These are phyloP conservation scores for Geotrichum armillariae DNA, from an alignment of 1,139 yeast species.

Conservation along the genomic window DNA sequence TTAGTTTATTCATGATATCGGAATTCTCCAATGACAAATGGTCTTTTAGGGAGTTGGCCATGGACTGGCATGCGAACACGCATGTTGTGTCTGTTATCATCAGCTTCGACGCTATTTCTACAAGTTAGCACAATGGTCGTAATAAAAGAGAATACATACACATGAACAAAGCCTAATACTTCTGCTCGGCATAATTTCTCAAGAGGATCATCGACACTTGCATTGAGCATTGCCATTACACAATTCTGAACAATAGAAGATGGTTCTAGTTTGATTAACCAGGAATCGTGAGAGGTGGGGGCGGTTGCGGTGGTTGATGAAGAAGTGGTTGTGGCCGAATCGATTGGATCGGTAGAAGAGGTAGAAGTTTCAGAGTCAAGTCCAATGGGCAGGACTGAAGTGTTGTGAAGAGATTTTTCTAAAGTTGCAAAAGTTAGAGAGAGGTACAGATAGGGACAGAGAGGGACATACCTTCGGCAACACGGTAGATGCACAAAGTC, in stretches of 20 bases:
- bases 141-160: slow-evolving; percentile 27
- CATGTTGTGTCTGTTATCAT: slow-evolving; percentile 68
- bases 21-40: slow-evolving; percentile 63
- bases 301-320: too few relatives aligned
- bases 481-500: slow-evolving; percentile 52
- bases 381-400: slow-evolving; percentile 45
- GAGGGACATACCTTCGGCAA: slow-evolving; percentile 38
- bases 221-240: slow-evolving; percentile 69
- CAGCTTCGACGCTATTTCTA: slow-evolving; percentile 49
- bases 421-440: slow-evolving; percentile 4
- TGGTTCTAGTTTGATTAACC: slow-evolving; percentile 48
- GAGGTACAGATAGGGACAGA: slow-evolving; percentile 5
- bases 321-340: too few relatives aligned
- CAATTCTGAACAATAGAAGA: slow-evolving; percentile 66
- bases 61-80: slow-evolving; percentile 85
- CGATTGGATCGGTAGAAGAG: too few relatives aligned
- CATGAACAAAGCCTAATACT: slow-evolving; percentile 63
- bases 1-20: slow-evolving; percentile 67
- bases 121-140: background rate
- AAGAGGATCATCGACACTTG: slow-evolving; percentile 49
- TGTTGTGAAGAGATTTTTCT: slow-evolving; percentile 26
- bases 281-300: too few relatives aligned
- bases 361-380: background rate
- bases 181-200: slow-evolving; percentile 57
- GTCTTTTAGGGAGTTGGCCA: slow-evolving; percentile 74